A percentile compares a stretch with the other conserved stretches of the same genome.
Conservation (phyloP, 2,329 filamentous ascomycete species). For the Leptographium galeiforme region DNA sequence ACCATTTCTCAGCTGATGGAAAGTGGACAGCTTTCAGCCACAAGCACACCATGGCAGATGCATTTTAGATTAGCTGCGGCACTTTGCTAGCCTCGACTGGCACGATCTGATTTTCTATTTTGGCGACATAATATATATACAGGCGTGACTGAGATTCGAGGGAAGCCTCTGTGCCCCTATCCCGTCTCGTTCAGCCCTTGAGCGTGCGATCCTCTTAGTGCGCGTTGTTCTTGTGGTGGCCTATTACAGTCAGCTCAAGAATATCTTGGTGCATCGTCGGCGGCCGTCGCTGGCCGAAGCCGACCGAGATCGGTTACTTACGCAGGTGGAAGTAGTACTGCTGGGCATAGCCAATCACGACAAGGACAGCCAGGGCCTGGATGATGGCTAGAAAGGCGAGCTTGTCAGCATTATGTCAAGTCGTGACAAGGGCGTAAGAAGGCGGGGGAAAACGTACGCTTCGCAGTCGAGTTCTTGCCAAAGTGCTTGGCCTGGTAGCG, state of each 20-base stretch:
- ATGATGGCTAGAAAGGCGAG: slow-evolving; percentile 54
- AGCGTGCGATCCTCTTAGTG: slow-evolving; percentile 50
- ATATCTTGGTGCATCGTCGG: background rate
- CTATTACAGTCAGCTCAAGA: slow-evolving; percentile 30
- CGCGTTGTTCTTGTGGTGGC: slow-evolving; percentile 99
- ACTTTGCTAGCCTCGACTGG: background rate
- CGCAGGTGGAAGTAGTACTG: slow-evolving; percentile 99
- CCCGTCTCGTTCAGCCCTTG: slow-evolving; percentile 5
- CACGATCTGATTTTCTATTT: slow-evolving; percentile 22
- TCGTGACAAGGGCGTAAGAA: background rate
- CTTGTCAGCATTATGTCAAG: slow-evolving; percentile 1
- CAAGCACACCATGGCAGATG: too few relatives aligned
- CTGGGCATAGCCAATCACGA: slow-evolving; percentile 82
- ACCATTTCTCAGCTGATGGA: too few relatives aligned
- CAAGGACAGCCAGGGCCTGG: slow-evolving; percentile 66
- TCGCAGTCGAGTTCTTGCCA: slow-evolving; percentile 78
- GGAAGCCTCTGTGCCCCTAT: slow-evolving; percentile 2
- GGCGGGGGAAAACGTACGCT: slow-evolving; percentile 56
- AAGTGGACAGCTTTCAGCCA: too few relatives aligned
- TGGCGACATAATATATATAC: slow-evolving; percentile 22
- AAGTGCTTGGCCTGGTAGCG: slow-evolving; percentile 85
- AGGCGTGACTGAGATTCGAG: slow-evolving; percentile 13
- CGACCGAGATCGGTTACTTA: slow-evolving; percentile 38
- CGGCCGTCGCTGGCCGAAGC: too few relatives aligned
- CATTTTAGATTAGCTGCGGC: background rate